A percentile compares a stretch with the other conserved stretches of the same genome.
Evolutionary conservation across 1,139 yeast species (phyloP).

Genomic region (Hyphopichia wangnamkhiaoensis): DNA sequence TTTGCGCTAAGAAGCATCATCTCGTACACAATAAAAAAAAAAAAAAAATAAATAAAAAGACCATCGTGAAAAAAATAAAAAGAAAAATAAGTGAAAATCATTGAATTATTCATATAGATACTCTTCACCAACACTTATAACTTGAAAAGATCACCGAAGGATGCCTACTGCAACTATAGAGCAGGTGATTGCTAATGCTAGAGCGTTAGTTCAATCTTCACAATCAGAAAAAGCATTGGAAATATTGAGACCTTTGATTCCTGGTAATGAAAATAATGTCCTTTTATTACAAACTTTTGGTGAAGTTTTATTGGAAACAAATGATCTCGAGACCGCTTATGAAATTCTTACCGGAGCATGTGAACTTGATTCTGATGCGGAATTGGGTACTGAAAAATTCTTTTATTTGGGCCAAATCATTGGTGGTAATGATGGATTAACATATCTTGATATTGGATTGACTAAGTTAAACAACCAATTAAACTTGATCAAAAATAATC

Average conservation of each 20-base stretch:
- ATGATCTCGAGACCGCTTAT: slow-evolving; percentile 78
- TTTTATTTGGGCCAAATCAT: slow-evolving; percentile 87
- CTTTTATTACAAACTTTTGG: slow-evolving; percentile 52
- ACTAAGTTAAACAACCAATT: slow-evolving; percentile 48
- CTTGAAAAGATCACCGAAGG: neutral
- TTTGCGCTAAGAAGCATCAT: neutral
- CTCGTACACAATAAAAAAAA: neutral
- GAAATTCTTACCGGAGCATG: slow-evolving; percentile 63
- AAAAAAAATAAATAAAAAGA: slow-evolving; percentile 1
- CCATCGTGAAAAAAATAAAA: no score
- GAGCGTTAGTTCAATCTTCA: slow-evolving; percentile 37
- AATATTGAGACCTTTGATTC: slow-evolving; percentile 30
- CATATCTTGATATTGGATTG: slow-evolving; percentile 66
- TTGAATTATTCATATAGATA: no score
- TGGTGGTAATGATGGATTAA: slow-evolving; percentile 79
- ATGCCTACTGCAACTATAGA: slow-evolving; percentile 7
- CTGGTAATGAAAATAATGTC: slow-evolving; percentile 29
- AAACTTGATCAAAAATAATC: slow-evolving; percentile 22
- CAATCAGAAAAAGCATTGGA: slow-evolving; percentile 45
- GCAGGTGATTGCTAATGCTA: slow-evolving; percentile 21
- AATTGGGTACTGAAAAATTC: slow-evolving; percentile 73
- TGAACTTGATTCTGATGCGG: slow-evolving; percentile 67
- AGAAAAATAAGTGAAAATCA: no score
- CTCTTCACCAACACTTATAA: no score
- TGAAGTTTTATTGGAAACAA: slow-evolving; percentile 75